Conservation (phyloP, 495 filamentous ascomycete genomes). For the Aspergillus baeticus region DNA sequence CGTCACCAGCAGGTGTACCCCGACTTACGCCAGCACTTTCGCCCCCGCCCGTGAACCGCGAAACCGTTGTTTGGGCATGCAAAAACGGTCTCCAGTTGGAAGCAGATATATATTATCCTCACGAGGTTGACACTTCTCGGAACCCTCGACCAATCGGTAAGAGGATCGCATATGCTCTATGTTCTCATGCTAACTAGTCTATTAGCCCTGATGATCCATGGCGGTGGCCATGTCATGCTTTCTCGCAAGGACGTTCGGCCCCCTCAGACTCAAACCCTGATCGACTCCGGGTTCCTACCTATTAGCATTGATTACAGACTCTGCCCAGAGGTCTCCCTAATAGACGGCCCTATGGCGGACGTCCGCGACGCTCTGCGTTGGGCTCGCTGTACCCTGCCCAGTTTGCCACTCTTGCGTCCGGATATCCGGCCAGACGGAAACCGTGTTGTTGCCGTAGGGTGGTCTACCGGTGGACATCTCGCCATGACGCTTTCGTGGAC, state of each 20-base stretch:
- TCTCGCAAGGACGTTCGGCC: slow-evolving; percentile 46
- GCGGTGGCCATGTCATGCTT: slow-evolving; percentile 50
- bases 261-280: slow-evolving; percentile 38
- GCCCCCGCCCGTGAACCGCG: too few species aligned
- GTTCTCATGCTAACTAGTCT: background rate
- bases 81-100: background rate
- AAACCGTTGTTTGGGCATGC: background rate
- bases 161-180: too few species aligned
- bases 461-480: slow-evolving; percentile 56
- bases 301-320: slow-evolving; percentile 57
- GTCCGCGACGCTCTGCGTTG: slow-evolving; percentile 46
- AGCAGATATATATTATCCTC: slow-evolving; percentile 48
- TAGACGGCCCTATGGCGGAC: slow-evolving; percentile 53
- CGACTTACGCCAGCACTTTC: background rate
- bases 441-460: slow-evolving; percentile 50
- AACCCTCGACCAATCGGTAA: slow-evolving; percentile 3
- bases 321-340: slow-evolving; percentile 46
- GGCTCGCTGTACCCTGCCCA: slow-evolving; percentile 41
- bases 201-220: slow-evolving; percentile 38
- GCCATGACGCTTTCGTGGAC: slow-evolving; percentile 51
- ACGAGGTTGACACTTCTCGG: background rate
- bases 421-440: slow-evolving; percentile 34
- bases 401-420: slow-evolving; percentile 15
- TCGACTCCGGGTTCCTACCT: slow-evolving; percentile 47
- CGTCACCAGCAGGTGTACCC: background rate